Base-by-base conservation (phyloP, 495 filamentous ascomycete genomes). In the Aspergillus sclerotioniger region DNA sequence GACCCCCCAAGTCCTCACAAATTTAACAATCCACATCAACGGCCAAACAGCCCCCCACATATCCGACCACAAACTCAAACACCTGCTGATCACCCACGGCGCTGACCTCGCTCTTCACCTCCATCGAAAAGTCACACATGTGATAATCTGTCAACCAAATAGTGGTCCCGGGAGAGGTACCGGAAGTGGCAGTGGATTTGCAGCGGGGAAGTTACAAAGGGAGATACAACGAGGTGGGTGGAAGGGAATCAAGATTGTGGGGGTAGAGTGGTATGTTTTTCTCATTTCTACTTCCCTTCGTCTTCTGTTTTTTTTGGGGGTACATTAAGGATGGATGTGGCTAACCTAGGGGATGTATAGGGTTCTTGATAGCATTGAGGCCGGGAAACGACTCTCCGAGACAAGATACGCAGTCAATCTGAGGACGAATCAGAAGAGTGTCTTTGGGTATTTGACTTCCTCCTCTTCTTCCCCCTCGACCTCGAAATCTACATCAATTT, bases 21-120 rank as follows among this genome's bases (percentile, higher is more conserved):
- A 82, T 16, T 75, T 90, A 25, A 82, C 80, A 20, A 80, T 98
- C 68, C 94, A 94, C 74, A 82, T 98, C 73, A 96, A 96, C 73
- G 93, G 92, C 53, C 89, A 88, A 52, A 96, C 91, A 1, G 75
- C 85, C 52, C 90, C 93, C 6, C 64, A 82, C 13, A 82, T 98
- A 46, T 92, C 89, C 0, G 92, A 98, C 74, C 90, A 96, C 69
- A 85, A 83, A 64, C 81, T 98, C 47, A 96, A 94, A 73, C 85
- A 83, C 37, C 76, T 96, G 29, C 78, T 98, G 19, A 83, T 81
- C 9, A 72, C 82, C 53, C 80, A 94, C 65, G 94, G 94, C 21
- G 94, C 83, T 0, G 75, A 66, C 32, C 75, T 90, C 43, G 83
- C 89, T 3, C 78, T 90, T 13, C 76, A 81, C 53, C 81, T 96